Conservation (phyloP, 805 yeast species). For the Candida sonorensis region DNA sequence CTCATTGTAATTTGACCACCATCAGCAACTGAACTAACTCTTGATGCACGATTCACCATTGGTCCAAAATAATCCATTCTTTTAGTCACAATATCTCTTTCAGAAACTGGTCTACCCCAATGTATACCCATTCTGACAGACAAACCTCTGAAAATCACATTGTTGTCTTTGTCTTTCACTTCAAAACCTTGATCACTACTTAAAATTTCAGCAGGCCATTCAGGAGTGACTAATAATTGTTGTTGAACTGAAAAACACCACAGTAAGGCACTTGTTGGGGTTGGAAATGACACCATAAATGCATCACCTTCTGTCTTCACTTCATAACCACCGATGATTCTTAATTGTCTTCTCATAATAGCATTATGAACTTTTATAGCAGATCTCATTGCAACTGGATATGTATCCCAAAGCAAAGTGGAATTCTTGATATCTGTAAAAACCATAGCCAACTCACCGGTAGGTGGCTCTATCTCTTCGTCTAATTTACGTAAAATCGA, state of each 20-base stretch:
- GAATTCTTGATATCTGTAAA: slow-evolving; percentile 97
- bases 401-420: slow-evolving; percentile 87
- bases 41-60: slow-evolving; percentile 91
- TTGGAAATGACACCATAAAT: slow-evolving; percentile 94
- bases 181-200: slow-evolving; percentile 80
- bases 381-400: slow-evolving; percentile 90
- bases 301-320: slow-evolving; percentile 99
- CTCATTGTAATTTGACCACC: slow-evolving; percentile 97
- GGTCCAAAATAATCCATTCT: slow-evolving; percentile 99
- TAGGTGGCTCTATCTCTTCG: slow-evolving; percentile 90
- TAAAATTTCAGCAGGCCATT: slow-evolving; percentile 93
- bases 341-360: slow-evolving; percentile 86
- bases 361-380: slow-evolving; percentile 93
- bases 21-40: slow-evolving; percentile 91
- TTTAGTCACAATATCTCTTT: slow-evolving; percentile 86
- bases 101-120: slow-evolving; percentile 98
- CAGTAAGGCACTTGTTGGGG: slow-evolving; percentile 79
- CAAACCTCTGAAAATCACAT: slow-evolving; percentile 72
- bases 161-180: slow-evolving; percentile 54
- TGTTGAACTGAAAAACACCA: slow-evolving; percentile 95
- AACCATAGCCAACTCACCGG: slow-evolving; percentile 90
- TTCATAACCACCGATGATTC: slow-evolving; percentile 95
- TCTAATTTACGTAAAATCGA: slow-evolving; percentile 75
- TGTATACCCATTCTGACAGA: slow-evolving; percentile 98
- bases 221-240: slow-evolving; percentile 66